Percentiles rank a stretch among this genome's conserved stretches.
Evolutionary conservation across 257 asterid species (phyloP).

Genomic region (Cinchona pubescens): DNA sequence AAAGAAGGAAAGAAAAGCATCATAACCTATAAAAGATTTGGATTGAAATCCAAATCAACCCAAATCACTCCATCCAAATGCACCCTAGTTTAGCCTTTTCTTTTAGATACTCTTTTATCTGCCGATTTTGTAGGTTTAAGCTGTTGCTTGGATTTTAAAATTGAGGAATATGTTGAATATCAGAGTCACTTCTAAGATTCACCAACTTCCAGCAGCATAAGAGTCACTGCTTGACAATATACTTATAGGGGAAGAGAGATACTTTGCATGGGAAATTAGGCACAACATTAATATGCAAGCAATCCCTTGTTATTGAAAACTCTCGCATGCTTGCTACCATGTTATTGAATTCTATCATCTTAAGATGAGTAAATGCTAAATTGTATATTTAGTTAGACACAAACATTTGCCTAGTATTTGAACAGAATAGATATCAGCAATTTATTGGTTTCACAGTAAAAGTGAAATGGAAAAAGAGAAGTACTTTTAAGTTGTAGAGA

Average conservation of each 20-base stretch:
- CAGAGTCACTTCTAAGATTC: no score
- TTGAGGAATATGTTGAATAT: neutral
- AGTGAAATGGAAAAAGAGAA: neutral
- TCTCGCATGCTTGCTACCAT: neutral
- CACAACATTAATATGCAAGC: neutral
- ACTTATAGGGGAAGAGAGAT: neutral
- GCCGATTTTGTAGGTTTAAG: neutral
- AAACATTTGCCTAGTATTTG: neutral
- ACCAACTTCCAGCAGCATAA: neutral
- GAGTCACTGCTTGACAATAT: neutral
- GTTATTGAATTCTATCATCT: neutral
- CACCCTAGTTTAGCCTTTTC: neutral
- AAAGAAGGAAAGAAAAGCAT: no score
- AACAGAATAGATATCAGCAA: neutral
- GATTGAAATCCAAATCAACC: no score
- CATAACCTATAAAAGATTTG: no score
- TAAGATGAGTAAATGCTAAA: neutral
- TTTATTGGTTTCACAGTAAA: neutral
- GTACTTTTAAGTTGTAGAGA: neutral
- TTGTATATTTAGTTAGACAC: neutral
- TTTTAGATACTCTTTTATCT: neutral
- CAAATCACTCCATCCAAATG: no score
- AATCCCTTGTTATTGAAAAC: neutral
- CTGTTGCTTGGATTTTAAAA: neutral
- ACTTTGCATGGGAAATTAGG: neutral